Percentiles rank a stretch among this genome's conserved stretches.
Conservation (phyloP, 1,284 basidiomycete species). For the Schizophyllum commune region DNA sequence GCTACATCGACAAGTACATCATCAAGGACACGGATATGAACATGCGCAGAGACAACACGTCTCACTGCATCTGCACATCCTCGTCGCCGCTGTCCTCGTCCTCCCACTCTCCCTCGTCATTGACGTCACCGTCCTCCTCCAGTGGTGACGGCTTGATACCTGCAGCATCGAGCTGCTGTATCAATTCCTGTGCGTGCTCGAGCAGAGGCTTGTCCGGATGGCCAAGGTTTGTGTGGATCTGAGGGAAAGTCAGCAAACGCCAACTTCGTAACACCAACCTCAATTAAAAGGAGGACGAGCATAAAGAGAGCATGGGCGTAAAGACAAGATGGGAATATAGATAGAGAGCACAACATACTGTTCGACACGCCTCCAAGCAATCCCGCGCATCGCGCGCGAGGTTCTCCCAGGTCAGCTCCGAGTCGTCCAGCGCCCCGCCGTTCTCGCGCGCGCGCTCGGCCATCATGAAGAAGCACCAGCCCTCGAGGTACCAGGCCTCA, state of each 20-base stretch:
- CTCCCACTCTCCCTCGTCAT: slow-evolving; percentile 48
- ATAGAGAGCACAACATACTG: slow-evolving; percentile 37
- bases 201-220: slow-evolving; percentile 77
- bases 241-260: too few relatives aligned
- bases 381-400: slow-evolving; percentile 76
- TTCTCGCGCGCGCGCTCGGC: slow-evolving; percentile 56
- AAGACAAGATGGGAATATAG: slow-evolving; percentile 3
- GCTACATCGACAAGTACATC: too few relatives aligned
- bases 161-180: slow-evolving; percentile 57
- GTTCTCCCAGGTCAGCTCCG: slow-evolving; percentile 64
- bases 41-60: not conserved
- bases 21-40: too few relatives aligned
- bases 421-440: slow-evolving; percentile 41
- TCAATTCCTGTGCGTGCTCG: slow-evolving; percentile 70
- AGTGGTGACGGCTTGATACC: slow-evolving; percentile 61
- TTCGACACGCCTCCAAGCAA: slow-evolving; percentile 77
- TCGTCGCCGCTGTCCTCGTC: slow-evolving; percentile 43
- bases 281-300: slow-evolving; percentile 1
- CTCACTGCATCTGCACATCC: slow-evolving; percentile 12
- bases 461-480: slow-evolving; percentile 87
- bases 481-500: slow-evolving; percentile 93
- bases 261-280: too few relatives aligned
- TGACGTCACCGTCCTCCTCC: slow-evolving; percentile 46
- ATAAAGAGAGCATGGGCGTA: slow-evolving; percentile 6
- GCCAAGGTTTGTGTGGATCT: slow-evolving; percentile 69